Conservation (phyloP, 345 rosid species). For the Euclidium syriacum region DNA sequence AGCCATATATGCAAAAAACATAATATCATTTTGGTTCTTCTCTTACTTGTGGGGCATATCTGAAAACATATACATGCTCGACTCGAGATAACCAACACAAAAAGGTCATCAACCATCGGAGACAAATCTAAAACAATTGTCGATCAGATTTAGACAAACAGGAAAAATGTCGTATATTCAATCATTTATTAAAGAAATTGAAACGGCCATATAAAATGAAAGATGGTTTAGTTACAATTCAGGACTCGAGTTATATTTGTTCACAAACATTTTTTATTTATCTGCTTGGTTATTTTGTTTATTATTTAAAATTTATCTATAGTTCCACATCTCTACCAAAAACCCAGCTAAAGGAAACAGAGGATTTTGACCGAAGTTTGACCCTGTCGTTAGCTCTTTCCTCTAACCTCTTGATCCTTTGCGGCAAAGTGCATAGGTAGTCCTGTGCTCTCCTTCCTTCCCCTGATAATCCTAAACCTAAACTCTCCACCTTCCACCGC, state of each 20-base stretch:
- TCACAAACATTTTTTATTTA: constrained; percentile 4
- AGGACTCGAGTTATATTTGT: background rate
- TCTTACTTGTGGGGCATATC: too few relatives aligned
- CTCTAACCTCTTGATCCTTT: constrained; percentile 43
- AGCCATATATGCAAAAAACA: too few relatives aligned
- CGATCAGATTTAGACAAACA: too few relatives aligned
- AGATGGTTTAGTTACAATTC: too few relatives aligned
- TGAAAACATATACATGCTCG: too few relatives aligned
- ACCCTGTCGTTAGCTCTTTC: constrained; percentile 41
- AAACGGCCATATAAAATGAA: background rate
- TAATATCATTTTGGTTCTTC: too few relatives aligned
- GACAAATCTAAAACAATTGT: too few relatives aligned
- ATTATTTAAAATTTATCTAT: background rate
- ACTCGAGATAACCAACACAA: too few relatives aligned
- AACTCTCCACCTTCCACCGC: constrained; percentile 44
- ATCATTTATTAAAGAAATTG: too few relatives aligned
- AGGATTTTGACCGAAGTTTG: constrained; percentile 22
- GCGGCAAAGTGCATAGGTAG: constrained; percentile 40
- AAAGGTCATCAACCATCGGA: too few relatives aligned
- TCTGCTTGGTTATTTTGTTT: background rate
- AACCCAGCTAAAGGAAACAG: constrained; percentile 50
- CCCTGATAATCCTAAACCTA: constrained; percentile 34
- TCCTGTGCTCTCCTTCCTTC: constrained; percentile 48
- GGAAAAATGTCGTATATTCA: too few relatives aligned
- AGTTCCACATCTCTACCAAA: constrained; percentile 33